Base-by-base conservation (phyloP, 2,329 filamentous ascomycete species). In the Pseudocercospora macadamiae region DNA sequence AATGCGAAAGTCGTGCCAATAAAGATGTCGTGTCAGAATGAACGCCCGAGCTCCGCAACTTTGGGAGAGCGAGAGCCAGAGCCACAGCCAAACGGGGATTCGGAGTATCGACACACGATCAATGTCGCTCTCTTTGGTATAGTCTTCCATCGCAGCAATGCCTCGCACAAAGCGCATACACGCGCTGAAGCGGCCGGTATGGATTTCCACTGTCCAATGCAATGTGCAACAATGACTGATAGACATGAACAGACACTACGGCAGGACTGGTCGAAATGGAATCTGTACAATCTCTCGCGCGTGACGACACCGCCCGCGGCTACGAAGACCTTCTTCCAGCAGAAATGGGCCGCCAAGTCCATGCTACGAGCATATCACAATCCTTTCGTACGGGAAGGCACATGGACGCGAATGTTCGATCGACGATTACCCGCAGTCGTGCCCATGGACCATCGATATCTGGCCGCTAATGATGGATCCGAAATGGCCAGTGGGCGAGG, bases 281-380 rank as follows among this genome's bases (percentile, higher is more conserved):
- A 61, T 55, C 83, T 99, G 64, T 99, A 90, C 85, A 97, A 97
- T 78, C 79, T 99, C 65, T 79, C 81, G 51, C 83, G 84, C 66
- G 71, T 84, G 30, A 76, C 70, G 42, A 70, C 75, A 2, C 84
- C 82, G 16, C 72, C 68, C 14, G 76, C 79, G 59, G 71, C 67
- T 14, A 67, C 67, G 51, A 76, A 79, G 62, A 97, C 93, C 44
- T 96, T 95, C 79, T 99, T 96, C 83, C 93, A 97, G 82, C 93
- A 97, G 78, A 99, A 99, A 88, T 99, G 93, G 93, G 77, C 79
- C 1, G 90, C 93, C 70, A 99, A 99, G 78, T 86, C 92, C 19
- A 75, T 87, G 64, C 86, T 91, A 39, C 88, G 95, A 66, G 87
- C 84, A 64, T 99, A 97, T 77, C 95, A 99, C 79, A 95, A 93